Evolutionary conservation across 306 rosid genomes (phyloP).

Genomic region (Vigna unguiculata): DNA sequence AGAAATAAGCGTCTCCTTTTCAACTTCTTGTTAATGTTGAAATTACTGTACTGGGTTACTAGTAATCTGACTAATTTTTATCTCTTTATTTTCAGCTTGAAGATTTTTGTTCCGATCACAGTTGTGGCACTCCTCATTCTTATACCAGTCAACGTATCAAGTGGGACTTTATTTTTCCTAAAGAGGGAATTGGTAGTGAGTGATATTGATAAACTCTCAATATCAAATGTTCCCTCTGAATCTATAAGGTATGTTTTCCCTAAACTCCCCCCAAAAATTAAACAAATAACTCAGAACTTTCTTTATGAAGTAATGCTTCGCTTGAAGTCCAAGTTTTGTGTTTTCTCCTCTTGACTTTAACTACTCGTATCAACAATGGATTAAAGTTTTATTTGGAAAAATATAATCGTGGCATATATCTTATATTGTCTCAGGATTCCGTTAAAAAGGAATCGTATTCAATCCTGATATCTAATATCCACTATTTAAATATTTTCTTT

Average conservation of each 20-base stretch:
- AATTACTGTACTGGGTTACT: conserved; percentile 15
- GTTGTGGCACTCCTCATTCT: conserved; percentile 87
- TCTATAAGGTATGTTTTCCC: conserved; percentile 69
- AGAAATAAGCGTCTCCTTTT: not conserved
- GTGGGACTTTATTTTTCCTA: conserved; percentile 81
- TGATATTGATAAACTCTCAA: conserved; percentile 92
- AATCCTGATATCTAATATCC: conserved; percentile 15
- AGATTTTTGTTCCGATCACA: conserved; percentile 80
- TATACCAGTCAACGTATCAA: conserved; percentile 91
- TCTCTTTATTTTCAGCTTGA: conserved; percentile 61
- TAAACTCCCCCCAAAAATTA: not conserved
- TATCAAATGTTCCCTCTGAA: conserved; percentile 83
- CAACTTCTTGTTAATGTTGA: conserved; percentile 1
- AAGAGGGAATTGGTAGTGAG: conserved; percentile 85
- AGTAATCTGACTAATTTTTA: conserved; percentile 17
- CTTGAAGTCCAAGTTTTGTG: conserved; percentile 20
- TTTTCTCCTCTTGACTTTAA: conserved; percentile 37
- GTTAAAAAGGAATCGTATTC: not conserved
- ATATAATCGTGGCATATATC: conserved; percentile 19
- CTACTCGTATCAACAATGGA: not conserved
- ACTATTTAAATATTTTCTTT: not conserved
- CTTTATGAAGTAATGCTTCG: conserved; percentile 11
- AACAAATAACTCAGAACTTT: not conserved
- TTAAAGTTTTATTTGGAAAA: conserved; percentile 9
- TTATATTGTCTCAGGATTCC: conserved; percentile 3